Percentiles rank a stretch among this genome's conserved stretches.
Conservation (phyloP, 1,284 basidiomycete genomes). For the Mycosarcoma maydis region DNA sequence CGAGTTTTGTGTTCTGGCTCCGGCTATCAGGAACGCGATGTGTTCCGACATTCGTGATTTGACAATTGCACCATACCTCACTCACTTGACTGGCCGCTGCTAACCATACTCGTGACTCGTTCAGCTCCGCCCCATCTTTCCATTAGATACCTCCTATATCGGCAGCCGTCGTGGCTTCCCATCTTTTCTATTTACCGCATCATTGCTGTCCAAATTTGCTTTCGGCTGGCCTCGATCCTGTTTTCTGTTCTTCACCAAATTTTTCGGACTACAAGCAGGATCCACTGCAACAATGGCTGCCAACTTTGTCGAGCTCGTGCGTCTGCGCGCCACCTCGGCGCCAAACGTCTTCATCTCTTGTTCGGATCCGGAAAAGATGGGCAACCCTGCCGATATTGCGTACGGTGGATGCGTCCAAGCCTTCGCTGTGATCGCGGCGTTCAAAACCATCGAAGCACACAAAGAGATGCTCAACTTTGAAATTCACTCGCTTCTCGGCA, state of each 20-base stretch:
- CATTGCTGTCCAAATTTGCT: too few species aligned
- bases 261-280: too few species aligned
- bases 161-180: neutral
- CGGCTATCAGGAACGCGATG: too few species aligned
- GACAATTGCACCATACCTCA: too few species aligned
- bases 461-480: constrained; percentile 24
- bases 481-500: constrained; percentile 54
- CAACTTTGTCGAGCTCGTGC: constrained; percentile 51
- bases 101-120: too few species aligned
- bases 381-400: constrained; percentile 56
- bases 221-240: neutral
- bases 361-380: constrained; percentile 47
- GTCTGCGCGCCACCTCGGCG: constrained; percentile 30
- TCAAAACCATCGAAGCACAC: constrained; percentile 46
- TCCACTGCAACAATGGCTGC: constrained; percentile 38
- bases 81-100: too few species aligned
- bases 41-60: too few species aligned
- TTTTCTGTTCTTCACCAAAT: too few species aligned
- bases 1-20: too few species aligned
- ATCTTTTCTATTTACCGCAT: neutral
- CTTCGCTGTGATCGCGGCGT: constrained; percentile 43
- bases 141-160: too few species aligned
- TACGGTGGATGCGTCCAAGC: constrained; percentile 59
- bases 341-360: constrained; percentile 45
- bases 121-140: too few species aligned